phyloP scores from a whole-genome alignment of 2,329 filamentous ascomycete genomes.

The Bimuria novae-zelandiae region DNA sequence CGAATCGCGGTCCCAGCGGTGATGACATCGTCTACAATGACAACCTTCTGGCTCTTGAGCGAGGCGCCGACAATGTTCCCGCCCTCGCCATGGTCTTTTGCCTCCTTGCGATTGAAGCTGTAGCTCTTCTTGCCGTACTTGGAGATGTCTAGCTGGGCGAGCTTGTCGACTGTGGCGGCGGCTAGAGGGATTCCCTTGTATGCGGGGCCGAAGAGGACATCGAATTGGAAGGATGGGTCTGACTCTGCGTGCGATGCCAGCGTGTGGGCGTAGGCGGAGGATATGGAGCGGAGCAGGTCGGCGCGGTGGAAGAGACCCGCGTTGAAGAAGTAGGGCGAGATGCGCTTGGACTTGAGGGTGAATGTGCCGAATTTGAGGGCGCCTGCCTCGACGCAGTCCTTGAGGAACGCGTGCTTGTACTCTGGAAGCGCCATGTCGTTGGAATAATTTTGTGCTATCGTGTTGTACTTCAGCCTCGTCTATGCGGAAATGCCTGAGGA shows the following conservation, averaged over 20 bases:
- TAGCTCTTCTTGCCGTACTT: slow-evolving; percentile 76
- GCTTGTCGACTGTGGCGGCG: slow-evolving; percentile 73
- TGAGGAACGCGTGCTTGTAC: slow-evolving; percentile 71
- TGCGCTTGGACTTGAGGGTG: slow-evolving; percentile 89
- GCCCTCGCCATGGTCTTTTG: slow-evolving; percentile 93
- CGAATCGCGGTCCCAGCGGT: slow-evolving; percentile 93
- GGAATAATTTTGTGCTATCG: too few relatives aligned
- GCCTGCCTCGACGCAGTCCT: slow-evolving; percentile 68
- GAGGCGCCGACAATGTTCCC: slow-evolving; percentile 88
- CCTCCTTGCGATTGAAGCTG: slow-evolving; percentile 94
- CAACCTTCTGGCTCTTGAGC: slow-evolving; percentile 80
- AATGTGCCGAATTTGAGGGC: slow-evolving; percentile 83
- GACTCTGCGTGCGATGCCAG: slow-evolving; percentile 53
- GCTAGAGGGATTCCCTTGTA: slow-evolving; percentile 98
- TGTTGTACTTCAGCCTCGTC: neutral
- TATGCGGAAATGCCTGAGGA: neutral
- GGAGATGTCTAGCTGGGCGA: slow-evolving; percentile 69
- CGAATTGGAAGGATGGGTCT: slow-evolving; percentile 63
- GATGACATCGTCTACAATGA: slow-evolving; percentile 96
- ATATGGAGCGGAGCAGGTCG: slow-evolving; percentile 75
- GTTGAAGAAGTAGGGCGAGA: slow-evolving; percentile 97
- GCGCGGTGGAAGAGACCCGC: slow-evolving; percentile 87
- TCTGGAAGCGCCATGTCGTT: slow-evolving; percentile 36
- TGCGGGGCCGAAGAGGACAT: slow-evolving; percentile 89
- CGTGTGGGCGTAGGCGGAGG: slow-evolving; percentile 76